Conservation (phyloP, 441 rosid genomes). For the Brassica hybrid region DNA sequence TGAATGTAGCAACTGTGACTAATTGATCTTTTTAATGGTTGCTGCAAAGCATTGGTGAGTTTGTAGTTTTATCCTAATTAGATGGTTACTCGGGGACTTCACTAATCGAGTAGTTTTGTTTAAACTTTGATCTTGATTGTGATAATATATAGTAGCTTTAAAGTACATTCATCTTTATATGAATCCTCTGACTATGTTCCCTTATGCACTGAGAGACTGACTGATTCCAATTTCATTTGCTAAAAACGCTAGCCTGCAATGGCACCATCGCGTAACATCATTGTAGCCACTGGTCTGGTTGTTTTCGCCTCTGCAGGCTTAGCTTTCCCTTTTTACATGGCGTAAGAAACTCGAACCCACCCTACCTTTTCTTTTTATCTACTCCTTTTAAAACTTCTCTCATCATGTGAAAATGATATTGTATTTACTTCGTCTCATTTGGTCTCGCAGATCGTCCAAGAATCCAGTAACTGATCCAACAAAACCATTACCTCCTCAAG, state of each 20-base stretch:
- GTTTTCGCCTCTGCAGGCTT: conserved; percentile 77
- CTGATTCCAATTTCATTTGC: too few relatives aligned
- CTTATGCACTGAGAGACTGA: too few relatives aligned
- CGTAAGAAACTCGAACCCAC: conserved; percentile 48
- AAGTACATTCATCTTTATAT: too few relatives aligned
- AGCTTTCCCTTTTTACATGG: conserved; percentile 86
- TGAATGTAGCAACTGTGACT: too few relatives aligned
- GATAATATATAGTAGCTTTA: too few relatives aligned
- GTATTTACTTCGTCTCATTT: neutral
- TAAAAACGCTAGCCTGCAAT: conserved; percentile 26
- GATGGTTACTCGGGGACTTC: too few relatives aligned
- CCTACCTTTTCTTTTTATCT: neutral
- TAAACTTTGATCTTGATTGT: too few relatives aligned
- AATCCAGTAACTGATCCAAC: conserved; percentile 79
- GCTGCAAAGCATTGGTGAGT: too few relatives aligned
- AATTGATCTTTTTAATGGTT: too few relatives aligned
- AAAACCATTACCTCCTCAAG: conserved; percentile 88
- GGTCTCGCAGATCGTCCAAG: conserved; percentile 61
- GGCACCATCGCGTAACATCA: conserved; percentile 57
- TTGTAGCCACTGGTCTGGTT: conserved; percentile 77
- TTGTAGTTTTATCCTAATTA: too few relatives aligned
- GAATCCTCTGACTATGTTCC: too few relatives aligned
- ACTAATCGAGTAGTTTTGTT: too few relatives aligned
- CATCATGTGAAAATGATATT: neutral
- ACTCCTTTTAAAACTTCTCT: neutral